phyloP scores from a whole-genome alignment of 495 filamentous ascomycete genomes.

The Chaetomium cochliodes region DNA sequence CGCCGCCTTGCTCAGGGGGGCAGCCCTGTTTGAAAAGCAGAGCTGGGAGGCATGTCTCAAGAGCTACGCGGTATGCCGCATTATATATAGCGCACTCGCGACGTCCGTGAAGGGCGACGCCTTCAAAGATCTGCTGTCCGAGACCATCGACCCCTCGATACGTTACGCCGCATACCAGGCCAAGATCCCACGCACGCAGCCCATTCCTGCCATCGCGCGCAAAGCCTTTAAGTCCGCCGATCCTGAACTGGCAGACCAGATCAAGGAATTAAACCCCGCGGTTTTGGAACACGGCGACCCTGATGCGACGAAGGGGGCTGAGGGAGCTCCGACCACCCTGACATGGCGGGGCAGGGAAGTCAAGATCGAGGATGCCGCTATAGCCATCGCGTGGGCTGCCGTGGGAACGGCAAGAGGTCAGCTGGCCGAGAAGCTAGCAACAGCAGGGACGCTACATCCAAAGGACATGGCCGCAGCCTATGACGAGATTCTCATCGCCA shows the following conservation, averaged over 20 bases:
- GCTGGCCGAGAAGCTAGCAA: constrained; percentile 61
- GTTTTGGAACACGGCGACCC: constrained; percentile 63
- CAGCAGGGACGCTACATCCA: constrained; percentile 54
- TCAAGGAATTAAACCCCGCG: constrained; percentile 71
- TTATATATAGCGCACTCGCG: constrained; percentile 75
- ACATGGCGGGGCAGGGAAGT: constrained; percentile 89
- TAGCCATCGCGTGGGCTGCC: constrained; percentile 65
- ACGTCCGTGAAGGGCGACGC: constrained; percentile 62
- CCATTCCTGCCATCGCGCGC: constrained; percentile 72
- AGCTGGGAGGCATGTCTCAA: constrained; percentile 77
- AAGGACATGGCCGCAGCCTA: constrained; percentile 74
- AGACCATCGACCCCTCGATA: constrained; percentile 88
- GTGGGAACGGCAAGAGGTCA: constrained; percentile 54
- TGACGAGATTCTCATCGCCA: constrained; percentile 83
- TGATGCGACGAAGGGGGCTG: constrained; percentile 56
- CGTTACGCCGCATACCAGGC: constrained; percentile 91
- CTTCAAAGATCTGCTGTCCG: constrained; percentile 79
- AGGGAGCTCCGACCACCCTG: constrained; percentile 69
- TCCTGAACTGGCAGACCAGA: constrained; percentile 57
- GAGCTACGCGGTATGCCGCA: constrained; percentile 69
- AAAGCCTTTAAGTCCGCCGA: constrained; percentile 68
- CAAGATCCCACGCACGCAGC: constrained; percentile 77
- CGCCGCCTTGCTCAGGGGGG: constrained; percentile 67
- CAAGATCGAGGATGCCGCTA: constrained; percentile 87
- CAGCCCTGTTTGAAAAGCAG: constrained; percentile 79